phyloP scores from a whole-genome alignment of 2,329 filamentous ascomycete genomes.

The Exophiala spinifera region DNA sequence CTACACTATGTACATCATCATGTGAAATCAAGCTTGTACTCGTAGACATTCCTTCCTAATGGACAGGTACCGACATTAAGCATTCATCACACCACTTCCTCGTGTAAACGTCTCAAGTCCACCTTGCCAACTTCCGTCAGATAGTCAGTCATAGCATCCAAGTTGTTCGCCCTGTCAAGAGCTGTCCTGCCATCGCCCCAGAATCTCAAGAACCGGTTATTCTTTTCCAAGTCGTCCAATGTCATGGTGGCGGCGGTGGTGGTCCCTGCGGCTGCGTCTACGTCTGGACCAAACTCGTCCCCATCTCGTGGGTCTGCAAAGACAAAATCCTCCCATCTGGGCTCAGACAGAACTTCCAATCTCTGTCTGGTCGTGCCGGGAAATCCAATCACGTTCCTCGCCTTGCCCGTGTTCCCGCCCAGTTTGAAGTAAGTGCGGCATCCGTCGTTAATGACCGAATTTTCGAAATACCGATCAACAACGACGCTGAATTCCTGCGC shows the following conservation, averaged over 20 bases:
- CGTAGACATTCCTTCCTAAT: no score
- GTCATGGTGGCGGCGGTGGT: background rate
- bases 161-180: constrained; percentile 1
- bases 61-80: no score
- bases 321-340: constrained; percentile 39
- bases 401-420: no score
- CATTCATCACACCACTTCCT: background rate
- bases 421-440: no score
- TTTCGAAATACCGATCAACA: no score
- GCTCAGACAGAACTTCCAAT: constrained; percentile 33
- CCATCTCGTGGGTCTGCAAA: constrained; percentile 21
- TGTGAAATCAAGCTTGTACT: no score
- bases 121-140: constrained; percentile 6
- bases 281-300: no score
- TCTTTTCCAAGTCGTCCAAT: no score
- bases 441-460: no score
- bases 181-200: background rate
- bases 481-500: no score
- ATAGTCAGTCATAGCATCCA: constrained; percentile 5
- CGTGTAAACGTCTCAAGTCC: constrained; percentile 3
- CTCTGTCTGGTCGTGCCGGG: constrained; percentile 31
- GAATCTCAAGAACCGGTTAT: constrained; percentile 2
- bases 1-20: no score
- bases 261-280: constrained; percentile 20
- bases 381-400: no score